A percentile compares a stretch with the other conserved stretches of the same genome.
Conservation (phyloP, 2,329 filamentous ascomycete genomes). For the Moelleriella libera region DNA sequence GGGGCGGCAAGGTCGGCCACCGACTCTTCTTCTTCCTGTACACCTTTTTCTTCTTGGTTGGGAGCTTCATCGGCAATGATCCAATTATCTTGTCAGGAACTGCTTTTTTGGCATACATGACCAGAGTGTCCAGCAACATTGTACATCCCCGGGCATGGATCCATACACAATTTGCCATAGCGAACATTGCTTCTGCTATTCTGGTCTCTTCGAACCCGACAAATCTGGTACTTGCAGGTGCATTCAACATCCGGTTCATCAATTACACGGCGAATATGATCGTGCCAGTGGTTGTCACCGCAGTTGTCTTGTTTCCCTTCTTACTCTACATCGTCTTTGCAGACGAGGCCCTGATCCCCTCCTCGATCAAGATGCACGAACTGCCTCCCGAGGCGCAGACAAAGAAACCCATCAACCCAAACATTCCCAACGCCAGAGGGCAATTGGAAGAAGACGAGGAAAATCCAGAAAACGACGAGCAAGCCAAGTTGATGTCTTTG, state of each 20-base stretch:
- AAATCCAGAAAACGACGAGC: conserved; percentile 27
- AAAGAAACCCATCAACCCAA: conserved; percentile 53
- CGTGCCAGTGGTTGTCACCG: conserved; percentile 55
- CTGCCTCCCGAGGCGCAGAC: conserved; percentile 41
- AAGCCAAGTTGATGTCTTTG: conserved; percentile 42
- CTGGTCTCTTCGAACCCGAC: conserved; percentile 68
- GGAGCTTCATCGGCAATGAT: conserved; percentile 60
- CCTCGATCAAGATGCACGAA: conserved; percentile 53
- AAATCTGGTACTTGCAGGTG: conserved; percentile 59
- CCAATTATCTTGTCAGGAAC: conserved; percentile 64
- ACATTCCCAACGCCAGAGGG: conserved; percentile 52
- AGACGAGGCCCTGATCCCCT: conserved; percentile 48
- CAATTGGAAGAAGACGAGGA: conserved; percentile 36
- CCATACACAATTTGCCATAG: conserved; percentile 54
- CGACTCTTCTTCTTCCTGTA: conserved; percentile 61
- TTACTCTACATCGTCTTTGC: conserved; percentile 56
- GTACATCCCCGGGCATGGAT: conserved; percentile 60
- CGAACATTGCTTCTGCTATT: conserved; percentile 62
- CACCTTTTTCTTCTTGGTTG: conserved; percentile 54
- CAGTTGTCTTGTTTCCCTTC: conserved; percentile 53
- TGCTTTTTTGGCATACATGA: conserved; percentile 66
- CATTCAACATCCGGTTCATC: conserved; percentile 59
- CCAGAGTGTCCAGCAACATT: conserved; percentile 59
- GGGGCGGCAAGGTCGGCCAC: conserved; percentile 53
- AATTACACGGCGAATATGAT: conserved; percentile 68